These are phyloP conservation scores for Mycena capillaripes DNA, from an alignment of 768 basidiomycete species.

Conservation along the genomic window DNA sequence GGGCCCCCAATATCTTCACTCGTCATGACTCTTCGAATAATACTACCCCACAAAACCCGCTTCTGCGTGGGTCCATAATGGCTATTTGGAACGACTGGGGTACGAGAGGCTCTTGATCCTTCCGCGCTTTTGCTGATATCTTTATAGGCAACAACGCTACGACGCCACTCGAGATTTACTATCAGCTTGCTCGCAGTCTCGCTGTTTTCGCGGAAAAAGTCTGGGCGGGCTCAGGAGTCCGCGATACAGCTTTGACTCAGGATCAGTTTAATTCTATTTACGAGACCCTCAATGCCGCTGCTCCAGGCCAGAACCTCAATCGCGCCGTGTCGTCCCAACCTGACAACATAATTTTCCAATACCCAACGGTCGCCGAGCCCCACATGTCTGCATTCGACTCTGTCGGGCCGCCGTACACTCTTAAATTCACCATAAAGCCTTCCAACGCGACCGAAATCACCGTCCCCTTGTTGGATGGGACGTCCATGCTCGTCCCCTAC, in stretches of 20 bases:
- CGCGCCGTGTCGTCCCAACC: conserved; percentile 46
- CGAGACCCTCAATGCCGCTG: conserved; percentile 51
- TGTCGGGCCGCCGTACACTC: conserved; percentile 59
- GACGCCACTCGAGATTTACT: conserved; percentile 58
- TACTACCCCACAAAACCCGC: conserved; percentile 42
- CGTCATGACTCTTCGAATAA: conserved; percentile 47
- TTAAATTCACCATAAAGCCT: conserved; percentile 55
- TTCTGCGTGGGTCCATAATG: conserved; percentile 52
- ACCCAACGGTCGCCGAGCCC: conserved; percentile 37
- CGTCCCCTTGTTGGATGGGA: conserved; percentile 14
- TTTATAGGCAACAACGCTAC: conserved; percentile 55
- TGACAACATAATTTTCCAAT: conserved; percentile 48
- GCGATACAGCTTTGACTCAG: conserved; percentile 49
- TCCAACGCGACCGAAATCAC: conserved; percentile 8
- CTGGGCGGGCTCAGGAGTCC: conserved; percentile 57
- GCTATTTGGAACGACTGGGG: conserved; percentile 61
- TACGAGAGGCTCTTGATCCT: background rate
- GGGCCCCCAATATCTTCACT: conserved; percentile 54
- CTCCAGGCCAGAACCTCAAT: conserved; percentile 60
- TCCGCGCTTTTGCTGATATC: background rate
- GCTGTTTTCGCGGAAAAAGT: conserved; percentile 58
- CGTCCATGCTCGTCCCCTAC: conserved; percentile 28
- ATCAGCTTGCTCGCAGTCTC: conserved; percentile 56
- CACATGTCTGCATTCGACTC: conserved; percentile 50
- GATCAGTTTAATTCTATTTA: conserved; percentile 53